Base-by-base conservation (phyloP, 768 basidiomycete species). In the Lenzites betulinus region DNA sequence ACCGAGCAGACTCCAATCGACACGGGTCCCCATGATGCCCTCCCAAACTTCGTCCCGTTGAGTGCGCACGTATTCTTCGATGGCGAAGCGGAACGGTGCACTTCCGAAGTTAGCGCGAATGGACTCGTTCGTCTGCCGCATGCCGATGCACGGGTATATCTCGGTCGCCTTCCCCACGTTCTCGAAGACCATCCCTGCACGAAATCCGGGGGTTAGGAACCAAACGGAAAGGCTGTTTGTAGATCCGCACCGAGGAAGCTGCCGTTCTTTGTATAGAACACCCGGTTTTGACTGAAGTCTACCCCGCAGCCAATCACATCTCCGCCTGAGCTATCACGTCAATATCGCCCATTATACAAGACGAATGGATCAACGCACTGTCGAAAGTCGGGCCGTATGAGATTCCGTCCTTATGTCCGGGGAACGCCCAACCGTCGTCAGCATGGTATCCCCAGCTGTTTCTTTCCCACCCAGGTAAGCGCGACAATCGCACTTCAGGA, bases 241-340 rank as follows among this genome's bases (percentile, higher is more conserved):
- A 28, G 38, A 42, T 7, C 25, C 67, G 39, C 68, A 89, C 91
- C 87, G 46, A 93, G 78, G 63, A 86, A 79, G 16, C 78, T 73
- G 13, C 93, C 92, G 60, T 96, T 96, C 77, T 90, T 94, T 30
- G 95, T 97, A 71, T 89, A 97, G 74, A 98, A 97, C 0, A 86
- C 87, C 56, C 82, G 80, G 58, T 90, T 81, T 20, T 82, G 84
- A 44, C 86, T 87, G 69, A 94, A 97, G 74, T 98, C 93, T 59
- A 98, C 81, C 1, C 96, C 96, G 68, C 94, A 96, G 12, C 96
- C 96, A 60, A 99, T 82, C 25, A 88, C 76, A 71, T 99, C 96
- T 8, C 89, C 90, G 44, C 86, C 94, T 95, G 66, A 48, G 60
- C 39, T 60, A 62, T 35, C 55, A 49, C 55, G 65, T 54, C 7